These are phyloP conservation scores for Alternaria brassicae DNA, from an alignment of 2,329 filamentous ascomycete genomes.

Conservation along the genomic window DNA sequence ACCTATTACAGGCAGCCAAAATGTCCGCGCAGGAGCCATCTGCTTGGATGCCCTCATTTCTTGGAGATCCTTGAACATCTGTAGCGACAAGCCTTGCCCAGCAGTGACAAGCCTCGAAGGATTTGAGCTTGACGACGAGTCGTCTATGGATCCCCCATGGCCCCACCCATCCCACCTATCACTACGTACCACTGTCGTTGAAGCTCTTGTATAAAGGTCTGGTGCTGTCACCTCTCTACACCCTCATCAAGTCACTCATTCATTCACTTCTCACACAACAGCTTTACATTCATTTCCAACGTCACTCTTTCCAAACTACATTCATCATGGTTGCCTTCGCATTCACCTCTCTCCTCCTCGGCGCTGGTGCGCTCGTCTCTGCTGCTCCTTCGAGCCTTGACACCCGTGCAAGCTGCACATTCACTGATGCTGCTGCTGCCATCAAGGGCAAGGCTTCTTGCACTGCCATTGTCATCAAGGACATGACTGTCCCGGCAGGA, in stretches of 20 bases:
- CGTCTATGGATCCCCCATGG: neutral
- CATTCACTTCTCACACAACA: conserved; percentile 6
- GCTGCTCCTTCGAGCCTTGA: conserved; percentile 41
- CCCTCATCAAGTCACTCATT: conserved; percentile 5
- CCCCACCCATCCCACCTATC: neutral
- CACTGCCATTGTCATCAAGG: conserved; percentile 61
- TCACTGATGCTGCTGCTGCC: conserved; percentile 60
- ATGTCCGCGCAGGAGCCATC: neutral
- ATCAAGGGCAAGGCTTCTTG: conserved; percentile 60
- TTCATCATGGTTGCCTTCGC: conserved; percentile 33
- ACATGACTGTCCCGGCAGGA: conserved; percentile 64
- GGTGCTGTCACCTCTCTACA: neutral
- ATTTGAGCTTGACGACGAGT: neutral
- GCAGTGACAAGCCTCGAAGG: conserved; percentile 7
- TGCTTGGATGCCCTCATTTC: conserved; percentile 8
- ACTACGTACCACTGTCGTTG: neutral
- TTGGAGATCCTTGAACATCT: neutral
- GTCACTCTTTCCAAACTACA: conserved; percentile 12
- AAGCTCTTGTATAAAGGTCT: conserved; percentile 25
- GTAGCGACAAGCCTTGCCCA: conserved; percentile 12
- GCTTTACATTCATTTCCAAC: conserved; percentile 17
- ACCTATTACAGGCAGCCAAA: conserved; percentile 1
- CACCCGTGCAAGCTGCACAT: conserved; percentile 59
- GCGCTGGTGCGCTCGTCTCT: conserved; percentile 42
- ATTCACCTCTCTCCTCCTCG: conserved; percentile 28